These are phyloP conservation scores for Helotiales sp. DNA, from an alignment of 2,329 filamentous ascomycete genomes.

Conservation along the genomic window DNA sequence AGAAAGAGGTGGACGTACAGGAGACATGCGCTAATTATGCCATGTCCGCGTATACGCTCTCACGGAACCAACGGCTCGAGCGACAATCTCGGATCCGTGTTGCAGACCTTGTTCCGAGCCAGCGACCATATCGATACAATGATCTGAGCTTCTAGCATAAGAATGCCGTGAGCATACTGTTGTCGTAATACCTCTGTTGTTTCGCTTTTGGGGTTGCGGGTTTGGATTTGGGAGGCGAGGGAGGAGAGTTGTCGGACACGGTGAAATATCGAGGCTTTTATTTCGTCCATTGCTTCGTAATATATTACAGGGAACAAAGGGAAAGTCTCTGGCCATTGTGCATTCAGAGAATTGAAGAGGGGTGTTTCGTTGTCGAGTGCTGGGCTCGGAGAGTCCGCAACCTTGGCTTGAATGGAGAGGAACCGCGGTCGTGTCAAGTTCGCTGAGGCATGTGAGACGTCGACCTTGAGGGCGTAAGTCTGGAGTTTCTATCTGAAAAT, in stretches of 20 bases:
- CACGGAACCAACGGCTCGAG: background rate
- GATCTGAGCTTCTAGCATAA: conserved; percentile 16
- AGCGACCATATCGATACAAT: conserved; percentile 15
- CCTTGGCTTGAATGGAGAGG: conserved; percentile 1
- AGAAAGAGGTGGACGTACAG: conserved; percentile 18
- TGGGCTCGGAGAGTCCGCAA: background rate
- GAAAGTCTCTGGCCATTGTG: conserved; percentile 5
- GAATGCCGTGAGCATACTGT: background rate
- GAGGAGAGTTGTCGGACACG: background rate
- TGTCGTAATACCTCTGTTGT: background rate
- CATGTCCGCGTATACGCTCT: conserved; percentile 9
- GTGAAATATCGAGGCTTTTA: conserved; percentile 11
- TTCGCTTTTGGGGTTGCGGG: background rate
- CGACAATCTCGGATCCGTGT: background rate
- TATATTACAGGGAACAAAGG: background rate
- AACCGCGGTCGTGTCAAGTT: conserved; percentile 10
- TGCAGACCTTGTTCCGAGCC: conserved; percentile 3
- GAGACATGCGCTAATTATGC: conserved; percentile 11
- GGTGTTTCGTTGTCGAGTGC: conserved; percentile 9
- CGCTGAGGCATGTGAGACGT: conserved; percentile 14
- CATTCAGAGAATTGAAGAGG: background rate
- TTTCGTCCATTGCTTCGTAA: conserved; percentile 12
- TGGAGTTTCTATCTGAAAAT: background rate
- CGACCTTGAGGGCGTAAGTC: conserved; percentile 8
- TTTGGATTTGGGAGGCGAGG: background rate